Base-by-base conservation (phyloP, 192 early-diverging fungal genomes). In the Coemansia umbellata region DNA sequence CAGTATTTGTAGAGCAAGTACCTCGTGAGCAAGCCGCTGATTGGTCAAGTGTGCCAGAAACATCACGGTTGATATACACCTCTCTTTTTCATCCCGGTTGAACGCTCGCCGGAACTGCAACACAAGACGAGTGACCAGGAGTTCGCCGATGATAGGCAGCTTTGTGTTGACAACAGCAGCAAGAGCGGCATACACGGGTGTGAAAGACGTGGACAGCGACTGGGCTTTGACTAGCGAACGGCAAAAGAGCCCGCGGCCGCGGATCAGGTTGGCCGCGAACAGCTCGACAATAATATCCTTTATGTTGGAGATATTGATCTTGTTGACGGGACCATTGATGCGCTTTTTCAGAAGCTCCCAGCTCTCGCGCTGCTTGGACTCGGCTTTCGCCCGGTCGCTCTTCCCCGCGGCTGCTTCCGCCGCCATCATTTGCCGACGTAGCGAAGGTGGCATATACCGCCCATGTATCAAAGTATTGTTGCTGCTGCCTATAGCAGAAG, bases 301-400 rank as follows among this genome's bases (percentile, higher is more conserved):
- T 67, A 96, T 88, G 63, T 98, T 98, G 14, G 85, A 80, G 5
- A 74, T 85, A 50, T 94, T 96, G 30, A 93, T 88, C 75, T 94
- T 95, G 81, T 98, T 98, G 60, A 98, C 91, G 2, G 89, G 81
- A 55, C 91, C 95, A 60, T 96, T 98, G 51, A 98, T 87, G 49
- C 82, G 85, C 69, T 96, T 98, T 62, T 95, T 96, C 5, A 96
- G 78, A 6, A 84, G 82, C 55, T 98, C 94, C 95, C 95, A 98
- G 21, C 84, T 85, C 68, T 92, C 86, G 6, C 94, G 87, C 68
- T 97, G 94, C 26, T 19, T 26, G 17, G 31, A 48, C 28, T 68
- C 71, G 21, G 54, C 37, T 19, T 28, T 24, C 17, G 35, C 42
- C 15, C 33, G 17, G 14, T 54, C 18, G 17, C 49, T 32, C 21